Evolutionary conservation across 345 rosid genomes (phyloP).

Genomic region (Camelina sativa): DNA sequence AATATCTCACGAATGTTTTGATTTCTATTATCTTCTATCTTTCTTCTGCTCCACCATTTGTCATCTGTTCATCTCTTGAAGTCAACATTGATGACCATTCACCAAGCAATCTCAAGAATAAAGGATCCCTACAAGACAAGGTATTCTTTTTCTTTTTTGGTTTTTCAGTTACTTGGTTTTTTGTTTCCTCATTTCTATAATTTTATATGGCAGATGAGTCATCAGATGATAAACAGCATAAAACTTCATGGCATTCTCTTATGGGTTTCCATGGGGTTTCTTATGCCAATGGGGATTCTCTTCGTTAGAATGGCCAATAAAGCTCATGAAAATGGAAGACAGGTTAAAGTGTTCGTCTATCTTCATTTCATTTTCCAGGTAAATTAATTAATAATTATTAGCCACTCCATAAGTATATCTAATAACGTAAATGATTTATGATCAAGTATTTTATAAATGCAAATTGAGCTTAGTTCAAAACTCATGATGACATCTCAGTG

Average conservation of each 20-base stretch:
- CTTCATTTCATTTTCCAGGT: constrained; percentile 80
- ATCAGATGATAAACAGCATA: constrained; percentile 57
- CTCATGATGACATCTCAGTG: constrained; percentile 39
- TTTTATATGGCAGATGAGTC: constrained; percentile 51
- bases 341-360: constrained; percentile 58
- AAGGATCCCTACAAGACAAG: constrained; percentile 31
- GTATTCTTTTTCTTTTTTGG: neutral
- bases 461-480: constrained; percentile 21
- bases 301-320: constrained; percentile 68
- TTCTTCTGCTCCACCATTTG: constrained; percentile 26
- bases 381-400: constrained; percentile 25
- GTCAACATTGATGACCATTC: constrained; percentile 41
- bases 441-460: neutral
- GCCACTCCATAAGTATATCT: constrained; percentile 7
- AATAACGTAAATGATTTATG: constrained; percentile 4
- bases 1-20: neutral
- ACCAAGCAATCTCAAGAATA: constrained; percentile 31
- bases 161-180: neutral
- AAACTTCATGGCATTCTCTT: constrained; percentile 77
- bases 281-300: constrained; percentile 82
- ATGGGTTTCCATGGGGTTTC: constrained; percentile 87
- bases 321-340: constrained; percentile 56
- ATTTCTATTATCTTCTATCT: constrained; percentile 28
- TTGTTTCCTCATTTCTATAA: constrained; percentile 17
- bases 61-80: constrained; percentile 38